Evolutionary conservation across 2,329 filamentous ascomycete species (phyloP).

Genomic region (Hymenoscyphus scutula): DNA sequence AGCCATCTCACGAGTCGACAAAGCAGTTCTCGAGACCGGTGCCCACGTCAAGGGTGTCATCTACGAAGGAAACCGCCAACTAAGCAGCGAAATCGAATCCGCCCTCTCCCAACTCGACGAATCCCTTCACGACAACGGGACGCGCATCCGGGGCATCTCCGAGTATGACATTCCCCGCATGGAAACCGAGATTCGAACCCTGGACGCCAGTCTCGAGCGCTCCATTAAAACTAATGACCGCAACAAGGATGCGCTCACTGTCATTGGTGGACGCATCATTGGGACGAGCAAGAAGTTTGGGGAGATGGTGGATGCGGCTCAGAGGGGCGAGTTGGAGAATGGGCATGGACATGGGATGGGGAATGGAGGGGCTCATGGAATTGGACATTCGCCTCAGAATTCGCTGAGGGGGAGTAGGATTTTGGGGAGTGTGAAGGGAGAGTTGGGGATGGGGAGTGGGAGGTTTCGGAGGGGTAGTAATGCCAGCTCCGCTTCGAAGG

Average conservation of each 20-base stretch:
- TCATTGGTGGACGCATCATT: conserved; percentile 24
- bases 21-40: conserved; percentile 25
- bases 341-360: conserved; percentile 1
- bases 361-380: background rate
- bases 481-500: background rate
- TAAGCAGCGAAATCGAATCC: conserved; percentile 14
- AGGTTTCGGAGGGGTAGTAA: background rate
- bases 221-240: conserved; percentile 10
- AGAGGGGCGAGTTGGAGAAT: conserved; percentile 1
- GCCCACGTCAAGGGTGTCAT: conserved; percentile 25
- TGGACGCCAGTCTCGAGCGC: conserved; percentile 12
- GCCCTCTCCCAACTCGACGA: conserved; percentile 23
- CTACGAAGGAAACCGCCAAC: conserved; percentile 16
- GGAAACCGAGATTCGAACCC: conserved; percentile 18
- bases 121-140: conserved; percentile 21
- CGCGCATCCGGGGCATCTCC: conserved; percentile 22
- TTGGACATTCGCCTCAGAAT: background rate
- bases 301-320: conserved; percentile 24
- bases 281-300: conserved; percentile 27
- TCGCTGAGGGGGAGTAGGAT: background rate
- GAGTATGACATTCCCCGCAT: conserved; percentile 25
- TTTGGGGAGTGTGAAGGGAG: background rate
- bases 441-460: background rate
- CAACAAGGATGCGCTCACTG: conserved; percentile 20
- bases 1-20: conserved; percentile 27